Percentiles rank a stretch among this genome's conserved stretches.
These are phyloP conservation scores for Phytophthora idaei DNA, from an alignment of 352 stramenopile species.

Conservation along the genomic window DNA sequence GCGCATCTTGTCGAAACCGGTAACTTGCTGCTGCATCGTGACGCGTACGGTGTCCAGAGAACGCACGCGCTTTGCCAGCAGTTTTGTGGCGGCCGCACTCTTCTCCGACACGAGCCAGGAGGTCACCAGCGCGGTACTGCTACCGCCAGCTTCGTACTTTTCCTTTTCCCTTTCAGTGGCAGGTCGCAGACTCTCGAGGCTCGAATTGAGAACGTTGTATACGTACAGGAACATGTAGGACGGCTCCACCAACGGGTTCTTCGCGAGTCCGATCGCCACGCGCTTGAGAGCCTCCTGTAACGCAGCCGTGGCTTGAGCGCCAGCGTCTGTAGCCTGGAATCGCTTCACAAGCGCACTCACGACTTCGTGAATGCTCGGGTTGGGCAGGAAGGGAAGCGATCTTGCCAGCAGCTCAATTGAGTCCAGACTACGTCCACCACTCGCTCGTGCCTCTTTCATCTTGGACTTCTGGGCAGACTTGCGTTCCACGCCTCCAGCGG, in stretches of 20 bases:
- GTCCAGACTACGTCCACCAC: conserved; percentile 68
- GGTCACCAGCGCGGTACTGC: conserved; percentile 43
- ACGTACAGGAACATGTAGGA: conserved; percentile 89
- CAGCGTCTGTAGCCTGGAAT: conserved; percentile 66
- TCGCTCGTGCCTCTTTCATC: conserved; percentile 87
- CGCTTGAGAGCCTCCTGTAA: conserved; percentile 83
- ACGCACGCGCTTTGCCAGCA: conserved; percentile 65
- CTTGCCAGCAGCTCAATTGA: conserved; percentile 81
- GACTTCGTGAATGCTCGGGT: conserved; percentile 79
- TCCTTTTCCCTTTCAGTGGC: conserved; percentile 68
- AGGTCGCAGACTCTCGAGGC: conserved; percentile 74
- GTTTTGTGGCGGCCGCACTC: conserved; percentile 58
- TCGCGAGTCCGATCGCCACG: conserved; percentile 76
- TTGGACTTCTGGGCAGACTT: conserved; percentile 79
- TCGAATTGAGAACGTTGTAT: conserved; percentile 84
- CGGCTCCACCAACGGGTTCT: conserved; percentile 82
- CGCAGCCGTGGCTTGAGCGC: conserved; percentile 54
- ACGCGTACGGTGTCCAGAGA: conserved; percentile 60
- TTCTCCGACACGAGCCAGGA: conserved; percentile 88
- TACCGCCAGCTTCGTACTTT: conserved; percentile 52
- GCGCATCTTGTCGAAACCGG: conserved; percentile 74
- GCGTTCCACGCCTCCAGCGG: conserved; percentile 43
- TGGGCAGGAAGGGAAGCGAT: conserved; percentile 87
- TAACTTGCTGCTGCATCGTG: conserved; percentile 72
- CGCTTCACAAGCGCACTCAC: conserved; percentile 76